These are phyloP conservation scores for Sugiyamaella neomexicana DNA, from an alignment of 1,139 yeast genomes.

Conservation along the genomic window DNA sequence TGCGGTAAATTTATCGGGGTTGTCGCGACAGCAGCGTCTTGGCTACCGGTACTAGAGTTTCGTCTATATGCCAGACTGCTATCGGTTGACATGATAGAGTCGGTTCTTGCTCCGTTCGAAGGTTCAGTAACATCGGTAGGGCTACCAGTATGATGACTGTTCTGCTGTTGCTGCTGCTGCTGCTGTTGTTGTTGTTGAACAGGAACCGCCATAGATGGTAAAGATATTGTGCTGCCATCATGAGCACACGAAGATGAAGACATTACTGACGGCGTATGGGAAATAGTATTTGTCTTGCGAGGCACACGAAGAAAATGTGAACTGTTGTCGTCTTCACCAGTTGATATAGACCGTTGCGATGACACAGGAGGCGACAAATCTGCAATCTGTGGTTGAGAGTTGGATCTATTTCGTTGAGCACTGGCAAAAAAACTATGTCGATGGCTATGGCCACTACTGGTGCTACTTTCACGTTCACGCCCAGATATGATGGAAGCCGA, in stretches of 20 bases:
- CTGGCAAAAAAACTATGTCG: slow-evolving; percentile 5
- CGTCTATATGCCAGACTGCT: slow-evolving; percentile 13
- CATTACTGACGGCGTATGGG: not conserved
- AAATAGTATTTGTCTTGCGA: slow-evolving; percentile 6
- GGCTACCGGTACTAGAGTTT: not conserved
- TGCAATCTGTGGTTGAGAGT: slow-evolving; percentile 11
- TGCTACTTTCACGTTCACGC: not conserved
- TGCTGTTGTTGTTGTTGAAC: too few species aligned
- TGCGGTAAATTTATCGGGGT: not conserved
- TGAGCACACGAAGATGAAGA: not conserved
- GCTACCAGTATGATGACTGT: not conserved
- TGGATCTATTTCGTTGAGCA: slow-evolving; percentile 7
- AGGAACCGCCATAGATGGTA: not conserved
- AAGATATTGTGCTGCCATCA: not conserved
- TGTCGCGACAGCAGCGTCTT: not conserved
- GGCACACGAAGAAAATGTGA: slow-evolving; percentile 1
- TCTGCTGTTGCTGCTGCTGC: not conserved
- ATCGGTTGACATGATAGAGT: slow-evolving; percentile 10
- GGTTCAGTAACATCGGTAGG: not conserved
- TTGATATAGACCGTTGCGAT: slow-evolving; percentile 1
- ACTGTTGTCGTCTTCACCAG: slow-evolving; percentile 1
- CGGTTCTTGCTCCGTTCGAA: not conserved
- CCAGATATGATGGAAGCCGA: not conserved
- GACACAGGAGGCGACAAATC: slow-evolving; percentile 1
- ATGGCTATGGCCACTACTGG: slow-evolving; percentile 6